Evolutionary conservation across 306 rosid species (phyloP), one percentile per base, ranked within the genome.

Genomic region (Trichosanthes truncata): DNA sequence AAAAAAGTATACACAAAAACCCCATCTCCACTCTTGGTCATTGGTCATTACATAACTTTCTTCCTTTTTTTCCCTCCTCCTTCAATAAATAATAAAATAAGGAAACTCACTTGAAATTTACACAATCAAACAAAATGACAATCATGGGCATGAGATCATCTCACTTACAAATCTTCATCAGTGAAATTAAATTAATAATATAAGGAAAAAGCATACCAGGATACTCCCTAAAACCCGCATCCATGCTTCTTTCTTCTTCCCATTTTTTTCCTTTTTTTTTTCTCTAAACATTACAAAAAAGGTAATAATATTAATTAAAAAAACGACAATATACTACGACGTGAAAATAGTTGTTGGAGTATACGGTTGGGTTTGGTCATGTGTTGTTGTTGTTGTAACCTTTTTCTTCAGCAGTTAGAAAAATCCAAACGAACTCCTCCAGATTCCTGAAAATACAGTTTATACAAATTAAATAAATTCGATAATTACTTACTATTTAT

Each of bases 161-260:
- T 60, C 80, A 40, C 84, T 78, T 74, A 51, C 82, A 78, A 6
- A 40, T 21, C 21, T 26, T 33, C 25, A 78, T 74, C 78, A 77
- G 78, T 77, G 61, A 74, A 79, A 31, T 80, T 74, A 63, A 80
- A 66, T 40, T 33, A 51, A 66, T 68, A 35, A 10, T 46, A 21
- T 35, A 48, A 6, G 18, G 11, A 78, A 78, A 45, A 25, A 43
- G 40, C 77, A 80, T 56, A 76, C 79, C 69, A 84, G 91, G 91
- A 88, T 81, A 86, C 91, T 86, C 91, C 87, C 88, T 80, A 88
- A 88, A 88, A 88, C 83, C 85, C 84, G 91, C 88, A 88, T 88
- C 91, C 91, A 81, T 85, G 91, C 88, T 82, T 79, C 80, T 77
- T 62, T 81, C n/a, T 71, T 62, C 62, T 21, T 53, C 49, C 21